These are phyloP conservation scores for Salisapilia sapeloensis DNA, from an alignment of 352 stramenopile genomes.

Conservation along the genomic window DNA sequence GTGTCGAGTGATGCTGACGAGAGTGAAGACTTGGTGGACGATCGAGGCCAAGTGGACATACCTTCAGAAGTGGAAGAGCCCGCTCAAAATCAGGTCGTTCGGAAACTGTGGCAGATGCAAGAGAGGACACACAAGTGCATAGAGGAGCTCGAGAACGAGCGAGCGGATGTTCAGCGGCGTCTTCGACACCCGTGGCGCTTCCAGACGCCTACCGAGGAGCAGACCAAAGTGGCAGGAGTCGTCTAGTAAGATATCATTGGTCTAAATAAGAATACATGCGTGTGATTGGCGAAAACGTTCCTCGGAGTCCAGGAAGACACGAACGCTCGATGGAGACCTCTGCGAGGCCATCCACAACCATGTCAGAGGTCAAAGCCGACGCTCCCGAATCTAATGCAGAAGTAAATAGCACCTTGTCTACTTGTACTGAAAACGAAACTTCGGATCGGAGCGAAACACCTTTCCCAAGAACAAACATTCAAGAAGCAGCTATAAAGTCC, in stretches of 20 bases:
- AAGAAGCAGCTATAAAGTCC: not conserved
- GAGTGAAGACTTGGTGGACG: not conserved
- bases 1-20: not conserved
- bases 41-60: constrained; percentile 1
- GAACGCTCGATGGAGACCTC: too few species aligned
- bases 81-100: constrained; percentile 5
- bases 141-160: constrained; percentile 13
- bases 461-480: constrained; percentile 1
- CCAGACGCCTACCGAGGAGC: too few species aligned
- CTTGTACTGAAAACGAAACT: too few species aligned
- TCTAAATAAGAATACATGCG: too few species aligned
- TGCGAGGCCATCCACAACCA: too few species aligned
- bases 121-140: constrained; percentile 13
- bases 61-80: not conserved
- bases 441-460: not conserved
- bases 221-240: too few species aligned
- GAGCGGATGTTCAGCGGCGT: too few species aligned
- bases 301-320: too few species aligned
- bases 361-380: not conserved
- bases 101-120: constrained; percentile 6
- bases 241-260: too few species aligned
- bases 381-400: constrained; percentile 1
- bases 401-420: constrained; percentile 1
- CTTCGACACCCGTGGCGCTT: too few species aligned
- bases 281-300: too few species aligned